A percentile compares a stretch with the other conserved stretches of the same genome.
Evolutionary conservation across 2,329 filamentous ascomycete species (phyloP).

Genomic region (Diaporthe nobilis): DNA sequence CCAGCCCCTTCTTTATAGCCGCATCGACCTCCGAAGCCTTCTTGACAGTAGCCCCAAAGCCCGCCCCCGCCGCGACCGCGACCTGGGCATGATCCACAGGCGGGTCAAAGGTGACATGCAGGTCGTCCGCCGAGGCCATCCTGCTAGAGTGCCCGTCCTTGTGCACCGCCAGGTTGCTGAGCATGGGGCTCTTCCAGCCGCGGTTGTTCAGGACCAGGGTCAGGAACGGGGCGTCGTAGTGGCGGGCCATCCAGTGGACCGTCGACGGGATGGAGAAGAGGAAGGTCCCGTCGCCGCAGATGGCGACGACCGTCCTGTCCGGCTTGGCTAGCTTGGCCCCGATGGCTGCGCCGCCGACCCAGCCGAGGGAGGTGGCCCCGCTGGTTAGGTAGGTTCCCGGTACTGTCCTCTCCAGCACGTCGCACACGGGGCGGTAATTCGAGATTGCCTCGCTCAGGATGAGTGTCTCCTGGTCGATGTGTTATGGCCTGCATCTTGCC

Average conservation of each 20-base stretch:
- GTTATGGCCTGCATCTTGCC: conserved; percentile 45
- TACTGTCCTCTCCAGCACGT: background rate
- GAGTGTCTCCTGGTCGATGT: background rate
- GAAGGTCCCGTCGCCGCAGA: background rate
- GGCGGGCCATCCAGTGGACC: background rate
- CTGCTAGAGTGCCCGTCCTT: background rate
- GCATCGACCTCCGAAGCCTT: background rate
- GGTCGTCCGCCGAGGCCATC: background rate
- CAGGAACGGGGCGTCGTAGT: background rate
- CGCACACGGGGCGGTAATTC: background rate
- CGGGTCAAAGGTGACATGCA: background rate
- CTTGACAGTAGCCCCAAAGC: background rate
- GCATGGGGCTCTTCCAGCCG: background rate
- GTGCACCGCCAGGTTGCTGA: background rate
- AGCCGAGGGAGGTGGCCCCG: background rate
- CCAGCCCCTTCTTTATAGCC: background rate
- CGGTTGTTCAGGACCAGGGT: background rate
- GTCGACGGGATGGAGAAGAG: background rate
- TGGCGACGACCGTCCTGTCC: background rate
- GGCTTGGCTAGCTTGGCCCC: background rate
- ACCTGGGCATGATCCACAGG: background rate
- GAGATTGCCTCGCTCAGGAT: background rate
- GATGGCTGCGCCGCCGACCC: background rate
- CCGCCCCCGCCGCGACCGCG: background rate
- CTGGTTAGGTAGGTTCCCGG: background rate